Percentiles rank a stretch among this genome's conserved stretches.
These are phyloP conservation scores for Kwoniella sp. DNA, from an alignment of 768 basidiomycete species.

Conservation along the genomic window DNA sequence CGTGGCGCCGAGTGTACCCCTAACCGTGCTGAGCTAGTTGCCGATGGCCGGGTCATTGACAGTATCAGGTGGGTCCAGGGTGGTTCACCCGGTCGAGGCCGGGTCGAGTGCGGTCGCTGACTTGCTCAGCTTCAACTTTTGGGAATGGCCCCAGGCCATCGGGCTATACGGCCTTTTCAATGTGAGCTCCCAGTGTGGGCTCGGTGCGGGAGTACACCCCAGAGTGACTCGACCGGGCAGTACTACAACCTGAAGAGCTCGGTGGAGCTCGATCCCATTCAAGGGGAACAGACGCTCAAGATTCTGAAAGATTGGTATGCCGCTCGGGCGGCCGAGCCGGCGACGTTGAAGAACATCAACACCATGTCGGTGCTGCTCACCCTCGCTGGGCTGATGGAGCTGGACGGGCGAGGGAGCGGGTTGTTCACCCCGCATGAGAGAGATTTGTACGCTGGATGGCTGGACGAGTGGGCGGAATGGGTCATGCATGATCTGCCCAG, in stretches of 20 bases:
- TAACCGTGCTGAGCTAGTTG: neutral
- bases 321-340: constrained; percentile 9
- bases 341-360: constrained; percentile 30
- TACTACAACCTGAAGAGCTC: constrained; percentile 54
- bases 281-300: constrained; percentile 4
- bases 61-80: constrained; percentile 12
- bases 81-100: no score
- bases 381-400: constrained; percentile 16
- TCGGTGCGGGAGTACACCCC: neutral
- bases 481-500: constrained; percentile 55
- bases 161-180: constrained; percentile 27
- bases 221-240: constrained; percentile 20
- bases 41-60: constrained; percentile 15
- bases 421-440: constrained; percentile 8
- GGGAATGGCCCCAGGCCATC: constrained; percentile 37
- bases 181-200: no score
- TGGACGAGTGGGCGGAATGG: constrained; percentile 50
- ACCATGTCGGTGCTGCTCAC: constrained; percentile 19
- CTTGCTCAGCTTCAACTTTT: no score
- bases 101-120: no score
- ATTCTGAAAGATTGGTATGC: constrained; percentile 27
- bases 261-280: constrained; percentile 8
- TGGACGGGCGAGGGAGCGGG: constrained; percentile 45
- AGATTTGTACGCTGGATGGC: constrained; percentile 50
- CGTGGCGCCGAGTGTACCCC: neutral